phyloP scores from a whole-genome alignment of 2,329 filamentous ascomycete species.

The Aspergillus pseudoterreus region DNA sequence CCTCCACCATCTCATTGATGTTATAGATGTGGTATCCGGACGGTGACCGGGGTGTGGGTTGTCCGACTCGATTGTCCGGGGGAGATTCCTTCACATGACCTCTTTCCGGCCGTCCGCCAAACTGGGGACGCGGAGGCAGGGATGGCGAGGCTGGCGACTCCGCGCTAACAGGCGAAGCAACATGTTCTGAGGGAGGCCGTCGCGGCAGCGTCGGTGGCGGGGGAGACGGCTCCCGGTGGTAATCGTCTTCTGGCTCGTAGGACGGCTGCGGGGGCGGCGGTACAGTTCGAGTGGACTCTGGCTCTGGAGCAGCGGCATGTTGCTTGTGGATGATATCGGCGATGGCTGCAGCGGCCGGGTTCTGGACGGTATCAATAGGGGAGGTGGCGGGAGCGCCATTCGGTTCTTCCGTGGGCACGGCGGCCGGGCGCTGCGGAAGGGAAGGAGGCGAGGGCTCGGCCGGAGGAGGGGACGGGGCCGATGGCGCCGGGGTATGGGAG shows the following conservation, averaged over 20 bases:
- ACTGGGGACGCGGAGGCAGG: slow-evolving; percentile 39
- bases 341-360: slow-evolving; percentile 55
- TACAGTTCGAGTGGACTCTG: slow-evolving; percentile 26
- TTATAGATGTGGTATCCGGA: slow-evolving; percentile 93
- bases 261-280: slow-evolving; percentile 41
- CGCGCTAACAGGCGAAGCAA: slow-evolving; percentile 55
- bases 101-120: slow-evolving; percentile 31
- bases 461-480: slow-evolving; percentile 16
- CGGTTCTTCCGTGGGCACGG: slow-evolving; percentile 22
- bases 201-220: slow-evolving; percentile 60
- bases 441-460: slow-evolving; percentile 41
- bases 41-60: slow-evolving; percentile 56
- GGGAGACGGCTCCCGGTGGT: slow-evolving; percentile 36
- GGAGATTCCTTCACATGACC: slow-evolving; percentile 51
- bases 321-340: slow-evolving; percentile 46
- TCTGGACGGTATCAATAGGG: slow-evolving; percentile 45
- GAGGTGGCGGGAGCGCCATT: slow-evolving; percentile 25
- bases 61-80: slow-evolving; percentile 51
- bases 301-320: slow-evolving; percentile 30
- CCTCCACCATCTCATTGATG: slow-evolving; percentile 95
- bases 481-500: slow-evolving; percentile 36
- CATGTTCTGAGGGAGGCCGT: slow-evolving; percentile 56
- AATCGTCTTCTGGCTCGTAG: slow-evolving; percentile 66
- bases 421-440: slow-evolving; percentile 28
- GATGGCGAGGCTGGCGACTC: slow-evolving; percentile 56